Evolutionary conservation across 306 rosid species (phyloP), one percentile per base, ranked within the genome.

Genomic region (Chamaecrista fasciculata): DNA sequence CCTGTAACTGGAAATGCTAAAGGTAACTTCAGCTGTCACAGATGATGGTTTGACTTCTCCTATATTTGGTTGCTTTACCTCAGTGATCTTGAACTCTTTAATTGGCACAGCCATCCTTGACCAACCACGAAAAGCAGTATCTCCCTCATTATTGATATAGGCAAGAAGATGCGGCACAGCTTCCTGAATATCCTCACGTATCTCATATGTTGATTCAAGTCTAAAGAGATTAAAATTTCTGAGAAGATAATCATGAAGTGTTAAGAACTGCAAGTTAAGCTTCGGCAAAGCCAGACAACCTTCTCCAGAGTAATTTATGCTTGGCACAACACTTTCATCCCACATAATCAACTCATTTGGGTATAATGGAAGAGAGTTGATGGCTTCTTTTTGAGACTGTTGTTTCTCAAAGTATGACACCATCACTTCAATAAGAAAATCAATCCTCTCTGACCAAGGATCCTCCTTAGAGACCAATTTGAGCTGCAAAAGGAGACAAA

Each of bases 241-340:
- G 29, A 94, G 82, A 50, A 94, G 97, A 87, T 94, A 94, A 78
- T 94, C 99, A 80, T 94, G 99, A 60, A 94, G 93, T n/a, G 97
- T 94, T 80, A 94, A 83, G 72, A 94, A 94, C 78, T 91, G 97
- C 69, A 94, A 73, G 81, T 94, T 94, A 46, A 94, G 91, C 77
- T 94, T 94, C 33, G 99, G 99, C 66, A 94, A 90, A n/a, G 99
- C 99, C 71, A 94, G 79, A 74, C 99, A 94, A 82, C 99, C 97
- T 81, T 94, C 97, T 21, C 99, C 97, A 7, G 99, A 86, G 81
- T 94, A 94, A 84, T 94, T 94, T 70, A 94, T 91, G 86, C 97
- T 94, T 2, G 99, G 99, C 15, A 94, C 99, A 67, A 94, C 88
- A 50, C 99, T 94, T 83, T 91, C 99, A 76, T 94, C 99, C 97